phyloP scores from a whole-genome alignment of 202 grass and related monocot genomes.

The Cymbopogon flexuosus region DNA sequence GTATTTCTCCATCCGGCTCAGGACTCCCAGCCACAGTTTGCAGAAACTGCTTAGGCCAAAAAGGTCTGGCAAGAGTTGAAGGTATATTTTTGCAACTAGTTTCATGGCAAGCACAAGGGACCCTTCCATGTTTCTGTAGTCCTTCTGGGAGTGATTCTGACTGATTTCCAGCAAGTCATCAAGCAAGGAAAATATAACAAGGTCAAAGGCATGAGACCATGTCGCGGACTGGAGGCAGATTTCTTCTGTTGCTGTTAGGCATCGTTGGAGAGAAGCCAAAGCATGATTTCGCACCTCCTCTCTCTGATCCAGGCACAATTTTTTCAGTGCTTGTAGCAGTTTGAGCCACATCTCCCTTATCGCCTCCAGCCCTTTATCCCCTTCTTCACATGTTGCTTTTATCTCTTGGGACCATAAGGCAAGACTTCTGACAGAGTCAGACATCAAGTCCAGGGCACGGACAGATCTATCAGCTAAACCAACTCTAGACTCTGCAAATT shows the following conservation, averaged over 20 bases:
- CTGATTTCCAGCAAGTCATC: constrained; percentile 81
- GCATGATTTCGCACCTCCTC: constrained; percentile 96
- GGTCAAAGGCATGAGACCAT: constrained; percentile 90
- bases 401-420: constrained; percentile 72
- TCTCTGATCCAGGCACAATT: constrained; percentile 83
- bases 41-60: constrained; percentile 94
- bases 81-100: constrained; percentile 64
- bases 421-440: constrained; percentile 61
- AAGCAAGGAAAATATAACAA: constrained; percentile 71
- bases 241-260: constrained; percentile 59
- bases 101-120: constrained; percentile 78
- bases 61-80: constrained; percentile 73
- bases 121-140: constrained; percentile 93
- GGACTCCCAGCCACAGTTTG: constrained; percentile 93
- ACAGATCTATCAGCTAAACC: constrained; percentile 73
- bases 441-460: constrained; percentile 82
- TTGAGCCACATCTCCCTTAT: constrained; percentile 98
- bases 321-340: constrained; percentile 76
- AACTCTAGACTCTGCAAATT: constrained; percentile 89
- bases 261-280: constrained; percentile 60
- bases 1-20: constrained; percentile 91
- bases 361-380: constrained; percentile 61
- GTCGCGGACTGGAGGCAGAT: constrained; percentile 56
- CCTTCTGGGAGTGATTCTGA: constrained; percentile 88
- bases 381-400: constrained; percentile 55